phyloP scores from a whole-genome alignment of 768 basidiomycete species.

The Suillus variegatus region DNA sequence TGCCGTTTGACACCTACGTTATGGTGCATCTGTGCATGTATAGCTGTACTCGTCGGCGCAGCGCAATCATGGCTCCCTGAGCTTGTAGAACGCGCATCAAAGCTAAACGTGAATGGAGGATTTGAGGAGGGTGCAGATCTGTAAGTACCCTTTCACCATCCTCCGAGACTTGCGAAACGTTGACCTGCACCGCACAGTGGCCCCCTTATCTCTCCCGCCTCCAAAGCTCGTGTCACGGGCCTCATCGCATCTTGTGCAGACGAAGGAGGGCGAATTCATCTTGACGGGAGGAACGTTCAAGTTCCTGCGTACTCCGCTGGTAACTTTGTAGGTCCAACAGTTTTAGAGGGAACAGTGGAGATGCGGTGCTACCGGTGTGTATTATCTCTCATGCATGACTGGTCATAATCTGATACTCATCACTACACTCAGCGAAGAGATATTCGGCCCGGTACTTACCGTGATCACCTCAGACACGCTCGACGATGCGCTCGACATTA shows the following conservation, averaged over 20 bases:
- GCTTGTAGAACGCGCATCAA: conserved; percentile 76
- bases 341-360: conserved; percentile 77
- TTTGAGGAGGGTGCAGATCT: conserved; percentile 88
- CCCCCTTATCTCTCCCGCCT: conserved; percentile 79
- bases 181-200: conserved; percentile 45
- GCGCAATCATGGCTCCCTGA: conserved; percentile 83
- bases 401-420: conserved; percentile 7
- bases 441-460: conserved; percentile 90
- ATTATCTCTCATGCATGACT: background rate
- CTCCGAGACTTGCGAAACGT: conserved; percentile 4
- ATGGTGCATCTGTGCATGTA: background rate
- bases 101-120: conserved; percentile 83
- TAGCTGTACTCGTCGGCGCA: conserved; percentile 82
- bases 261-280: conserved; percentile 83
- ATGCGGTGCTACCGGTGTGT: conserved; percentile 89
- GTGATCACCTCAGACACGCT: conserved; percentile 79
- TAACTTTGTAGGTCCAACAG: conserved; percentile 93
- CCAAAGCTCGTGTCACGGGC: conserved; percentile 73
- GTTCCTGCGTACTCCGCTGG: conserved; percentile 81
- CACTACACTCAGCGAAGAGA: conserved; percentile 68
- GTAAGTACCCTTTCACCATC: conserved; percentile 37
- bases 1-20: background rate
- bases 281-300: conserved; percentile 77
- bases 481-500: conserved; percentile 86
- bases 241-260: conserved; percentile 73